Percentiles rank a stretch among this genome's conserved stretches.
These are phyloP conservation scores for Pichia nakasei DNA, from an alignment of 805 yeast genomes.

Conservation along the genomic window DNA sequence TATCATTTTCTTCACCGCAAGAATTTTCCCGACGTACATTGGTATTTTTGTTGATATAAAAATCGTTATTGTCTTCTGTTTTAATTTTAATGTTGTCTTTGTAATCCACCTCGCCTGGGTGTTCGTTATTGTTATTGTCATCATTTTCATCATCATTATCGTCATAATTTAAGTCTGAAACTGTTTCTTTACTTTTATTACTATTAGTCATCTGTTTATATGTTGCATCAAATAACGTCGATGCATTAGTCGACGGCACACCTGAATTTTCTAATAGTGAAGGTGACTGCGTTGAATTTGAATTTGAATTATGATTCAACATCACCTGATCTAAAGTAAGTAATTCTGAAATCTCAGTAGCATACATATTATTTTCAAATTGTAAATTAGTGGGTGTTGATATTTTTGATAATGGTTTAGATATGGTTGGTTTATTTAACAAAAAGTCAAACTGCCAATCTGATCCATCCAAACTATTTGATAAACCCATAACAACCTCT, in stretches of 20 bases:
- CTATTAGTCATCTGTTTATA: not conserved
- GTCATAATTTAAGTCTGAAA: not conserved
- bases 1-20: too few species aligned
- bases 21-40: too few species aligned
- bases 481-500: constrained; percentile 3
- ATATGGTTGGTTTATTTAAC: constrained; percentile 5
- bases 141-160: not conserved
- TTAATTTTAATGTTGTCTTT: too few species aligned
- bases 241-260: not conserved
- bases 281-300: not conserved
- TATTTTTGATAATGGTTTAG: not conserved
- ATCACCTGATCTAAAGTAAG: not conserved
- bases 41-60: too few species aligned
- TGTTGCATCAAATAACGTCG: not conserved
- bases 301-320: not conserved
- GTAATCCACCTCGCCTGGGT: too few species aligned
- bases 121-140: too few species aligned
- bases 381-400: not conserved
- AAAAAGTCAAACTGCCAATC: constrained; percentile 5
- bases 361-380: not conserved
- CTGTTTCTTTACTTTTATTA: not conserved
- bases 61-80: too few species aligned
- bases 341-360: not conserved
- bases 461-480: not conserved
- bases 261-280: not conserved